Base-by-base conservation (phyloP, 2,329 filamentous ascomycete species). In the Colletotrichum gigasporum region DNA sequence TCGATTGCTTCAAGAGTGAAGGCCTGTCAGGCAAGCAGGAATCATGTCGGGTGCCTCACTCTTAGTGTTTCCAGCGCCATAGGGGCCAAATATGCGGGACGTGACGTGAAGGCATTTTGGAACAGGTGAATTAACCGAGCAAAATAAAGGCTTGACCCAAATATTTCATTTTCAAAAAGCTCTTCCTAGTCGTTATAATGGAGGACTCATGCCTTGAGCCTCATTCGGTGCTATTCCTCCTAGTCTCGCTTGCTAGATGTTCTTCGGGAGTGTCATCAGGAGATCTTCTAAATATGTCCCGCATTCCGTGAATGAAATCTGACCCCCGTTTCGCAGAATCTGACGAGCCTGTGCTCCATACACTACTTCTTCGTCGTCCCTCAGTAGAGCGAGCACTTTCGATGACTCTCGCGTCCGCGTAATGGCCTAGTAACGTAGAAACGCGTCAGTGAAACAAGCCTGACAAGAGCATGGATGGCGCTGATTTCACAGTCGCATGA, bases 1-100 rank as follows among this genome's bases (percentile, higher is more conserved):
- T 67, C 6, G 62, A 67, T 34, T 68, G 67, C 41, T 20, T 68
- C 24, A 66, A 63, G 44, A 58, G 44, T 12, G 16, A 53, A 0
- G 67, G 52, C 3, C 4, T 20, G 2, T 44, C 48, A n/a, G 42
- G 41, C 5, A 44, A 44, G 12, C 16, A 42, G 5, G 18, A 20
- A 5, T 16, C 18, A 42, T 65, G 62, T 8, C 37, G 48, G 5
- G 35, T 55, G 10, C 34, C 22, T 30, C 56, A 61, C 24, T 61
- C 18, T 3, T 56, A 37, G 41, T n/a, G n/a, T n/a, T n/a, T n/a
- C n/a, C n/a, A n/a, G n/a, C n/a, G n/a, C n/a, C n/a, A n/a, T n/a
- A n/a, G n/a, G n/a, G n/a, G n/a, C n/a, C n/a, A n/a, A n/a, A n/a
- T n/a, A n/a, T n/a, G n/a, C n/a, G n/a, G n/a, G n/a, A n/a, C n/a